A percentile compares a stretch with the other conserved stretches of the same genome.
Conservation (phyloP, 2,329 filamentous ascomycete genomes). For the Talaromyces verruculosus region DNA sequence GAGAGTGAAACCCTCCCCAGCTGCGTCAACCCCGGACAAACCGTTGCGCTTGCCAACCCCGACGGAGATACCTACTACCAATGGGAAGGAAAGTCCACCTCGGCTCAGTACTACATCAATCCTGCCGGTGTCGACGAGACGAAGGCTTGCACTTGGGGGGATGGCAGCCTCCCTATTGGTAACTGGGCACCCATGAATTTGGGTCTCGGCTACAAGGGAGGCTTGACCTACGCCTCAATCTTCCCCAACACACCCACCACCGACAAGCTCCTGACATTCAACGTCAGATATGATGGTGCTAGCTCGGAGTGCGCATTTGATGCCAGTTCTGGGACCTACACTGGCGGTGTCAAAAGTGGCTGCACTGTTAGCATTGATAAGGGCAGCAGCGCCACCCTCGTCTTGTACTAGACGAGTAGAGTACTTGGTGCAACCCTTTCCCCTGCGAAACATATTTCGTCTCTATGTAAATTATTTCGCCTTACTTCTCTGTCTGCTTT, state of each 20-base stretch:
- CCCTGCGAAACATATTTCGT: background rate
- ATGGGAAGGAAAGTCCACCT: conserved; percentile 73
- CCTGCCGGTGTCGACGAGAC: conserved; percentile 65
- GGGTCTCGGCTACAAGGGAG: conserved; percentile 68
- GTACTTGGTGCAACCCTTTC: background rate
- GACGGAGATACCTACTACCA: conserved; percentile 70
- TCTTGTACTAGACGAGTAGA: conserved; percentile 36
- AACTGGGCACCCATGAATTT: conserved; percentile 89
- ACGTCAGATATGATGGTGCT: conserved; percentile 54
- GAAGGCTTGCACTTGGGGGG: conserved; percentile 80
- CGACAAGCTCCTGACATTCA: conserved; percentile 70
- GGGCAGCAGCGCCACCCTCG: conserved; percentile 50
- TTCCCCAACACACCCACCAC: conserved; percentile 82
- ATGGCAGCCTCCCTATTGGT: too few relatives aligned
- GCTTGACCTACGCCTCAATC: conserved; percentile 77
- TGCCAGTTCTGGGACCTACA: conserved; percentile 59
- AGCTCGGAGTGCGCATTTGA: conserved; percentile 65
- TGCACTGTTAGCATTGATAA: conserved; percentile 73
- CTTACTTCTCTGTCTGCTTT: conserved; percentile 11
- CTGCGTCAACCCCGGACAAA: conserved; percentile 59
- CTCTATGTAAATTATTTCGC: conserved; percentile 16
- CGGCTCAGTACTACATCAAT: conserved; percentile 97
- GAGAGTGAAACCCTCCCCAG: conserved; percentile 85
- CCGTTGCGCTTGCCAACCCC: conserved; percentile 71
- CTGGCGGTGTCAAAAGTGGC: conserved; percentile 49